These are phyloP conservation scores for Nicotiana sylvestris DNA, from an alignment of 257 asterid species.

Conservation along the genomic window DNA sequence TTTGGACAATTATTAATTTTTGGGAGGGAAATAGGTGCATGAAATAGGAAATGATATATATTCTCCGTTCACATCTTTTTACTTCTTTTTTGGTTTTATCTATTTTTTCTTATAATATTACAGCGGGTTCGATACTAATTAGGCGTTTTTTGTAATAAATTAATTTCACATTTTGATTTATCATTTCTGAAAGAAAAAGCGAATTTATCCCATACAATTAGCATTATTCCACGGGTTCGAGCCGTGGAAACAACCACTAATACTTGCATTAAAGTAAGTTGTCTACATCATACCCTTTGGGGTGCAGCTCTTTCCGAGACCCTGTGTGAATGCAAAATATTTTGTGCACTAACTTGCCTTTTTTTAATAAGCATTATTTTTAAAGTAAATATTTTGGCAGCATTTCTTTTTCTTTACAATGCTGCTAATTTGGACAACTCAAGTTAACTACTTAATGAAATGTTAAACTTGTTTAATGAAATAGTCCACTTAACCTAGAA, in stretches of 20 bases:
- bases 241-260: too few species aligned
- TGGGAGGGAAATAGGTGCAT: conserved; percentile 6
- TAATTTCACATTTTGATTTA: neutral
- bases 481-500: neutral
- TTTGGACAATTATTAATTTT: conserved; percentile 7
- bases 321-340: accelerated
- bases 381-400: neutral
- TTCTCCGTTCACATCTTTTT: neutral
- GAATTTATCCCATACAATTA: too few species aligned
- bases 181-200: neutral
- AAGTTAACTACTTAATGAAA: neutral
- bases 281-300: too few species aligned
- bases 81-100: neutral
- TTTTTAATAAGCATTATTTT: too few species aligned
- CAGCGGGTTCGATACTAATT: neutral
- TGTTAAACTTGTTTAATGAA: neutral
- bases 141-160: neutral
- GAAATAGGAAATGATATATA: neutral
- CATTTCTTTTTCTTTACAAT: too few species aligned
- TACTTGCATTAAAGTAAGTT: too few species aligned
- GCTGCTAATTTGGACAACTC: too few species aligned
- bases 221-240: too few species aligned
- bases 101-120: neutral
- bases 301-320: accelerated
- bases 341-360: too few species aligned